These are phyloP conservation scores for Paramecium caudatum DNA, from an alignment of 73 alveolate genomes.

Conservation along the genomic window DNA sequence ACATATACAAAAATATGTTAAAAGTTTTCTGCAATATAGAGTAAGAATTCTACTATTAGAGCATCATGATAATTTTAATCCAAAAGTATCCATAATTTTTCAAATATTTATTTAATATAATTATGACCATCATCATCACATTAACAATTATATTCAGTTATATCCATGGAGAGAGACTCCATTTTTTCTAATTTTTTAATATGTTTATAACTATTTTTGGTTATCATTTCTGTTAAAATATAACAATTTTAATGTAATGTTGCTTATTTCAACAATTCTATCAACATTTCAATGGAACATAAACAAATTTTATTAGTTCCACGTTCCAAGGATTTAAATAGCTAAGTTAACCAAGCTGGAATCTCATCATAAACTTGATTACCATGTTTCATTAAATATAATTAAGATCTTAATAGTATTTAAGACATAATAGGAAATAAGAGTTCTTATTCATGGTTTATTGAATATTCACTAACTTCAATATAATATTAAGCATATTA, in stretches of 20 bases:
- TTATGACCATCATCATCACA: not conserved
- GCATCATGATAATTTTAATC: slow-evolving; percentile 68
- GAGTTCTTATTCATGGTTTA: not conserved
- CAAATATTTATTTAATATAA: slow-evolving; percentile 54
- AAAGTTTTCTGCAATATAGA: slow-evolving; percentile 1
- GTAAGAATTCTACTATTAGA: not conserved
- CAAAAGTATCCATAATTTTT: slow-evolving; percentile 40
- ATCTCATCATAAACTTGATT: not conserved
- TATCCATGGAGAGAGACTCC: not conserved
- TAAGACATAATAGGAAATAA: not conserved
- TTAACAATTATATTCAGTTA: not conserved
- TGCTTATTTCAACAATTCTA: not conserved
- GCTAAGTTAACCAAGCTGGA: not conserved
- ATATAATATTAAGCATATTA: slow-evolving; percentile 33
- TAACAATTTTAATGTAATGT: not conserved
- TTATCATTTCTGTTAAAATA: not conserved
- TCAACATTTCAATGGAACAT: not conserved
- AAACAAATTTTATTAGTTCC: slow-evolving; percentile 15
- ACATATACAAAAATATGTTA: slow-evolving; percentile 54
- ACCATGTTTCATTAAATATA: slow-evolving; percentile 48
- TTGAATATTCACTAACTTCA: not conserved
- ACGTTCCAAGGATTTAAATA: slow-evolving; percentile 23
- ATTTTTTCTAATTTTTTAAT: not conserved
- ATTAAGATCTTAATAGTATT: not conserved
- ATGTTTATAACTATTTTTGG: slow-evolving; percentile 17